Base-by-base conservation (phyloP, 805 yeast genomes). In the Metschnikowia colocasiae region DNA sequence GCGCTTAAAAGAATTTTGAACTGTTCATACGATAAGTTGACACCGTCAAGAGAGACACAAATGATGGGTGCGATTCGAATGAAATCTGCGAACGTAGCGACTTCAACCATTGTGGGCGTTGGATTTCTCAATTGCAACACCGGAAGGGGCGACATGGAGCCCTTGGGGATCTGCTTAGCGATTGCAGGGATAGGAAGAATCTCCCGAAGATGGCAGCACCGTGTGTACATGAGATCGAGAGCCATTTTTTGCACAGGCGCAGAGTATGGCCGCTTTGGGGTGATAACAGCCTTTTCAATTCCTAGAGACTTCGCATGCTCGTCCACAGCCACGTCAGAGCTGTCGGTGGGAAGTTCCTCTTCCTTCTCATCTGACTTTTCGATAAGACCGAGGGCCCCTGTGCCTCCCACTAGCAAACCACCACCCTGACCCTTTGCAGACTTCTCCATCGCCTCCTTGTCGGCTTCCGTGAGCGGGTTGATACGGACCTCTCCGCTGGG, bases 161-260 rank as follows among this genome's bases (percentile, higher is more conserved):
- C 88, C 59, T 82, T 82, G 1, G 87, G 87, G 51, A 91, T 75
- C 61, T 88, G 96, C 59, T 85, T 85, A 56, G 87, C 60, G 6
- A 92, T 89, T 2, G 95, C 92, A 3, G 96, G 92, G 42, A 91
- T 91, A 1, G 98, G 97, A 51, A 91, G 64, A 48, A 91, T 91
- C 59, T 91, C 97, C 46, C 97, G 74, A 49, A 91, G 70, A 64
- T 91, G 97, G 62, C 97, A 91, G 64, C 97, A 92, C 54, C 97
- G 73, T 1, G 97, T 88, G 65, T 91, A 91, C 59, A 92, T 74
- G 39, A 81, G 76, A 57, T 88, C 96, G 45, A 85, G 76, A 1
- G 76, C 75, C 76, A 72, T 72, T 46, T 70, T 71, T 50, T 69
- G 59, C 10, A 69, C 63, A 1, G 75, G 75, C 0, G 56, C 60